A percentile compares a stretch with the other conserved stretches of the same genome.
Conservation (phyloP, 2,329 filamentous ascomycete species). For the Magnaporthales sp. region DNA sequence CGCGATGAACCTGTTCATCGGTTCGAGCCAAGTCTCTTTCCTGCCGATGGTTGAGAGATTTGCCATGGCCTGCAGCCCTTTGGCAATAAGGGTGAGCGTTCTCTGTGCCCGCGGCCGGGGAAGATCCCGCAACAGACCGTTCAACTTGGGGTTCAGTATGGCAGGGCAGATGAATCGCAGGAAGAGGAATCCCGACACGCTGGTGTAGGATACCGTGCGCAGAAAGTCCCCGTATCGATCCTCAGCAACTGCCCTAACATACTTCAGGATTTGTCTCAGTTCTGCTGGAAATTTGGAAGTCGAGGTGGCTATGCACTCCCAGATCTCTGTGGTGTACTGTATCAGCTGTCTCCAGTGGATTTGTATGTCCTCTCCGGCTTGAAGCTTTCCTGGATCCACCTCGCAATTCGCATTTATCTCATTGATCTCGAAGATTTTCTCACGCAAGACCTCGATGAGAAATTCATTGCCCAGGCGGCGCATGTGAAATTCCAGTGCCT, state of each 20-base stretch:
- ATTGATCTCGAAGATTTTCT: conserved; percentile 83
- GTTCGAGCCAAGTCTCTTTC: conserved; percentile 98
- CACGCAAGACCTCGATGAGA: conserved; percentile 75
- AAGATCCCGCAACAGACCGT: conserved; percentile 75
- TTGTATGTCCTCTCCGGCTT: conserved; percentile 59
- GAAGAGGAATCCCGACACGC: conserved; percentile 90
- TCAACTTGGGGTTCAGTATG: conserved; percentile 91
- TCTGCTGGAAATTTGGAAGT: conserved; percentile 69
- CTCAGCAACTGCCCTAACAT: conserved; percentile 85
- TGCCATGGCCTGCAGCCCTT: conserved; percentile 81
- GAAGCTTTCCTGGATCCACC: conserved; percentile 79
- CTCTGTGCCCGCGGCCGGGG: conserved; percentile 75
- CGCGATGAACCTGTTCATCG: conserved; percentile 84
- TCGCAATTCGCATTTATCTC: conserved; percentile 88
- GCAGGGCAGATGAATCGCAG: conserved; percentile 92
- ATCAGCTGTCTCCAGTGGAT: conserved; percentile 77
- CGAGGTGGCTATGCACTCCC: conserved; percentile 74
- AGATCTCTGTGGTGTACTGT: conserved; percentile 70
- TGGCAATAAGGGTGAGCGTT: conserved; percentile 85
- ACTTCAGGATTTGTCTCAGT: conserved; percentile 77
- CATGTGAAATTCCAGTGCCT: conserved; percentile 93
- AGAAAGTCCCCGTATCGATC: conserved; percentile 91
- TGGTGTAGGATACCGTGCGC: conserved; percentile 83
- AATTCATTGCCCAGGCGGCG: conserved; percentile 88
- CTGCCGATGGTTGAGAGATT: conserved; percentile 88